Evolutionary conservation across 2,329 filamentous ascomycete genomes (phyloP), one percentile per base, ranked within the genome.

Genomic region (Lasiodiplodia sp.): DNA sequence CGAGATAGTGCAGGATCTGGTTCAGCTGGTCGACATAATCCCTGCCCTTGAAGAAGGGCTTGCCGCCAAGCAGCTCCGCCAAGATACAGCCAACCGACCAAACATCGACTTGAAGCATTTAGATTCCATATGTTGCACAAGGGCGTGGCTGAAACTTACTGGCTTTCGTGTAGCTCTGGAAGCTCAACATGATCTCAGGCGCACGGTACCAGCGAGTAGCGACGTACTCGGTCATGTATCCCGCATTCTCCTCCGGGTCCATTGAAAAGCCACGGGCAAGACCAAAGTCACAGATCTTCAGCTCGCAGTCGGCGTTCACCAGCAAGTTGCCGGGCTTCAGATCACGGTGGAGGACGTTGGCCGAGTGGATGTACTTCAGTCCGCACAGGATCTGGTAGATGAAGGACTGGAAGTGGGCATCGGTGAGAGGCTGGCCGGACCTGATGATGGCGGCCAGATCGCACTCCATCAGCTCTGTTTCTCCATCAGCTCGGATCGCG

Each of bases 351-450:
- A 99, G 87, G 65, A 99, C 96, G 77, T 98, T 98, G 74, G 96
- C 96, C 25, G 95, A 98, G 85, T 99, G 96, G 73, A 99, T 98
- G 82, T 98, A 99, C 86, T 99, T 99, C 75, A 99, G 87, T 72
- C 96, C 96, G 80, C 96, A 98, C 6, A 99, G 91, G 74, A 99
- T 99, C 87, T 99, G 96, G 86, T 99, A 99, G 83, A 99, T 97
- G 84, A 99, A 99, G 65, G 96, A 98, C 83, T 99, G 96, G 86
- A 99, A 99, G 82, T 99, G 96, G 67, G 96, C 96, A 79, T 99
- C 96, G 77, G 96, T 99, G 79, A 99, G 86, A 58, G 96, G 94
- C 81, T 99, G 96, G 71, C 96, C 96, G 52, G 95, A 98, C 74
- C 96, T 91, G 76, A 99, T 98, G 80, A 99, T 99, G 73, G 96